These are phyloP conservation scores for Syzygium aromaticum DNA, from an alignment of 345 rosid genomes.

Conservation along the genomic window DNA sequence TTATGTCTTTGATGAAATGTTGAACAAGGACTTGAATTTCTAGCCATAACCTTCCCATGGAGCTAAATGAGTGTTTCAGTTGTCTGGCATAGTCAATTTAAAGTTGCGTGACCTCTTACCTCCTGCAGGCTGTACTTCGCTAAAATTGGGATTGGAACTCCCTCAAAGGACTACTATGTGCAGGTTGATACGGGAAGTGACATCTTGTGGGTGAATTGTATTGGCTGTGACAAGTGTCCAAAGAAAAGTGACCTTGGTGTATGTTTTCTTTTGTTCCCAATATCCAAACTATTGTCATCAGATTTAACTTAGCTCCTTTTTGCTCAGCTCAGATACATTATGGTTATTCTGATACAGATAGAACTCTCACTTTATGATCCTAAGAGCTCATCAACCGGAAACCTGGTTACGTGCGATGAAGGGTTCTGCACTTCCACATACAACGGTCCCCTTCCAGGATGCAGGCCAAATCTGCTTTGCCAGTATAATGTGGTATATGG, in stretches of 20 bases:
- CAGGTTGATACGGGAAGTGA: conserved; percentile 50
- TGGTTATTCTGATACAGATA: conserved; percentile 14
- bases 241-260: conserved; percentile 34
- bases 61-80: neutral
- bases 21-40: neutral
- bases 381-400: conserved; percentile 10
- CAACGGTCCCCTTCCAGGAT: conserved; percentile 20
- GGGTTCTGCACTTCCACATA: conserved; percentile 26
- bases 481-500: conserved; percentile 30
- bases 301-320: neutral
- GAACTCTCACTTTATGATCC: conserved; percentile 29
- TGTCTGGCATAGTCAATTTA: neutral
- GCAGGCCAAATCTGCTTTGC: conserved; percentile 20
- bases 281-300: neutral
- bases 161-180: conserved; percentile 30
- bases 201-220: conserved; percentile 42
- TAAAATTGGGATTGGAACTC: conserved; percentile 33
- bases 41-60: neutral
- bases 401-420: conserved; percentile 18
- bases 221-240: conserved; percentile 28
- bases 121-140: conserved; percentile 30
- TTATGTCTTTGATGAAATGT: neutral
- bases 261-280: conserved; percentile 3
- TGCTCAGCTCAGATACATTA: neutral
- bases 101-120: neutral